phyloP scores from a whole-genome alignment of 164 flowering plant genomes.

The Saururus chinensis region DNA sequence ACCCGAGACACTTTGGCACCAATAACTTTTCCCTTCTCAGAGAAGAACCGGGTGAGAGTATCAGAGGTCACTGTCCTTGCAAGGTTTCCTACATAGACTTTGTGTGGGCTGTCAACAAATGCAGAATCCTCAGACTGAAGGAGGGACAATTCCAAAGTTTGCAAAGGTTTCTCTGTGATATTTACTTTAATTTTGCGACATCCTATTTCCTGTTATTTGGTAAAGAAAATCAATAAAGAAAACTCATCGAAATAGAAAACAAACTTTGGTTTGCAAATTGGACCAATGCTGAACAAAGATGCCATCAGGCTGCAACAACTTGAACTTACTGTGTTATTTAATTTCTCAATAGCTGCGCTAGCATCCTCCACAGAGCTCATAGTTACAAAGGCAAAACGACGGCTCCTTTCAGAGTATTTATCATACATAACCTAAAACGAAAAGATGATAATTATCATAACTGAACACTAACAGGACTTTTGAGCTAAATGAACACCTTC shows the following conservation, averaged over 20 bases:
- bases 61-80: conserved; percentile 80
- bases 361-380: conserved; percentile 92
- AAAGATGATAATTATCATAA: background rate
- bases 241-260: no score
- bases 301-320: background rate
- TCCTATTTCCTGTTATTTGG: conserved; percentile 54
- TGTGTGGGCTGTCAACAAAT: conserved; percentile 77
- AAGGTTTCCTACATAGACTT: conserved; percentile 96
- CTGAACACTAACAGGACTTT: no score
- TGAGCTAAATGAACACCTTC: no score
- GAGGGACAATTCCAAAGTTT: conserved; percentile 23
- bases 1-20: conserved; percentile 74
- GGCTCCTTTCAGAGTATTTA: conserved; percentile 79
- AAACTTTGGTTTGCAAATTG: background rate
- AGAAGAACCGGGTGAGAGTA: conserved; percentile 50
- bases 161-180: conserved; percentile 75
- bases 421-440: conserved; percentile 78
- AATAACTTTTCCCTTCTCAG: conserved; percentile 75
- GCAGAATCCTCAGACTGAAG: conserved; percentile 69
- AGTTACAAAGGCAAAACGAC: conserved; percentile 86
- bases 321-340: conserved; percentile 66
- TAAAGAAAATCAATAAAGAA: conserved; percentile 2
- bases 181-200: conserved; percentile 88
- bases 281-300: background rate
- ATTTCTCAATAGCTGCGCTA: conserved; percentile 68